Base-by-base conservation (phyloP, 257 asterid species). In the Solanum ossicruentum region DNA sequence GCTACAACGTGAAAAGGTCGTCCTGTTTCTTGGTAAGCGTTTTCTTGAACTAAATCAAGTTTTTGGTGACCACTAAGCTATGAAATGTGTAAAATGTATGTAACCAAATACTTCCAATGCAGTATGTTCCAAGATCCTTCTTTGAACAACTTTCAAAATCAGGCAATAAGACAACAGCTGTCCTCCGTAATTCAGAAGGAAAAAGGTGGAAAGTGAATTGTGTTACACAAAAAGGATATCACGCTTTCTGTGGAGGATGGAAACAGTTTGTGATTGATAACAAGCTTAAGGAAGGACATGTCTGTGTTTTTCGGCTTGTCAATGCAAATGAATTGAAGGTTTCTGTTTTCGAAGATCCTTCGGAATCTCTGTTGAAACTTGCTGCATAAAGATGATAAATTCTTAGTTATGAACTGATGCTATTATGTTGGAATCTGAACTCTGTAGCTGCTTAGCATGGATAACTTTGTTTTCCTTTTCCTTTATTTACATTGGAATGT, bases 261-360 rank as follows among this genome's bases (percentile, higher is more conserved):
- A 20, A 5, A 13, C 21, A 36, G 7, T 86, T 86, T 84, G 89
- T 36, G 43, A 21, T 5, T 1, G 84, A 51, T 7, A 84, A 81
- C 66, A 17, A 47, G 15, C 80, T 87, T 47, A 47, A 84, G 84
- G 56, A 47, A 21, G 87, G 89, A 20, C 39, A 87, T n/a, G 70
- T 84, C 56, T 87, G 89, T 81, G 41, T 81, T 63, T 87, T 87
- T 58, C 87, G 84, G 63, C 80, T 81, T 63, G 81, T 84, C 2
- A 84, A 41, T 36, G 41, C 77, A 11, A 51, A n/a, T 58, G 83
- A 63, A 23, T 41, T 84, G 54, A 75, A 77, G 51, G 85, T 84
- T 36, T 75, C 61, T 11, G 21, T 75, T 75, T 23, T 49, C 60
- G 39, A 75, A 15, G 1, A 75, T 75, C 61, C 43, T 49, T 15